Base-by-base conservation (phyloP, 2,329 filamentous ascomycete species). In the Curvularia lunata region DNA sequence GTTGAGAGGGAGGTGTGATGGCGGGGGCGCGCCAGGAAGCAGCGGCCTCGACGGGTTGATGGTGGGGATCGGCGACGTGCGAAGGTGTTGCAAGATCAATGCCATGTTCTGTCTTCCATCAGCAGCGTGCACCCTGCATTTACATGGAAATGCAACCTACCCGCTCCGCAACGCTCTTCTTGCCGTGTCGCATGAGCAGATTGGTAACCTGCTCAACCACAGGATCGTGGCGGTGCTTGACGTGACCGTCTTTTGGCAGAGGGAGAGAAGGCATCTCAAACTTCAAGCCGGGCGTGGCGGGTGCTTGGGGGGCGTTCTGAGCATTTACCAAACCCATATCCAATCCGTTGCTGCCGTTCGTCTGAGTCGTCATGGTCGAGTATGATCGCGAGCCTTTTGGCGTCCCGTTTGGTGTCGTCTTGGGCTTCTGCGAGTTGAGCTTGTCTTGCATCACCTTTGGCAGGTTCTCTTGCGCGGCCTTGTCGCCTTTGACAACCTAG, bases 161-260 rank as follows among this genome's bases (percentile, higher is more conserved):
- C 81, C 88, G 87, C 78, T 99, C 92, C n/a, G 95, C 95, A 76
- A 86, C 85, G 72, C 89, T 90, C 75, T 96, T 86, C 82, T 97
- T 96, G 68, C 95, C 95, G 78, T 98, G 86, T 69, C 84, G 83
- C 94, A 98, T 99, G 63, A 99, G 79, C 67, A 97, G 83, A 75
- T 92, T 93, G 18, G 92, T 97, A 68, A 98, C 84, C 80, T 97
- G 95, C 64, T 89, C 83, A 47, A 98, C 82, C 7, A 97, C 84
- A 1, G 91, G 87, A 73, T 97, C 90, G 74, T 98, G 96, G 70
- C 95, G 87, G 74, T 91, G 83, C 77, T 92, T 90, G 68, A 94
- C 80, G 78, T 91, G 84, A 56, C 83, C 78, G 27, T 83, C 80
- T 55, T 84, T 83, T 9, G 88, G 85, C 51, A 92, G 81, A 6